A percentile compares a stretch with the other conserved stretches of the same genome.
Evolutionary conservation across 2,329 filamentous ascomycete species (phyloP).

Genomic region (Cordyceps cateniannulata): DNA sequence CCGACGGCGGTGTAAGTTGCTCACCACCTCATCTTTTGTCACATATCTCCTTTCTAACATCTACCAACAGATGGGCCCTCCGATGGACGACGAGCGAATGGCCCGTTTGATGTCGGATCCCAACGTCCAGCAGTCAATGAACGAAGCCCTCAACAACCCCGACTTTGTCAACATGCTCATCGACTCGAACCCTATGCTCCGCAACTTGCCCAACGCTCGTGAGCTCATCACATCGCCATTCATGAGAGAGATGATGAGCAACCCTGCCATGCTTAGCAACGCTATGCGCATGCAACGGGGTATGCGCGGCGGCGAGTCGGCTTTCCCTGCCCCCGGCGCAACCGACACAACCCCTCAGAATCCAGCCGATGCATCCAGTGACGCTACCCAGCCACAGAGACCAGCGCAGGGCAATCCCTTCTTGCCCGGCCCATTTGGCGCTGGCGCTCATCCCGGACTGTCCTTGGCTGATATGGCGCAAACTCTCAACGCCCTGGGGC

Average conservation of each 20-base stretch:
- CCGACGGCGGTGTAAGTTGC: slow-evolving; percentile 79
- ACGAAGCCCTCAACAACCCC: slow-evolving; percentile 94
- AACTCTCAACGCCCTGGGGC: slow-evolving; percentile 25
- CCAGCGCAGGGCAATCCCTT: slow-evolving; percentile 14
- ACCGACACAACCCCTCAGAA: slow-evolving; percentile 74
- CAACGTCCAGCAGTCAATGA: slow-evolving; percentile 78
- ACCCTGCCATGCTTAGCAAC: slow-evolving; percentile 75
- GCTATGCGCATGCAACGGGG: slow-evolving; percentile 77
- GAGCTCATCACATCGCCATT: slow-evolving; percentile 83
- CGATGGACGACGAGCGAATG: slow-evolving; percentile 72
- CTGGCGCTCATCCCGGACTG: slow-evolving; percentile 14
- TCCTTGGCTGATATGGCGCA: slow-evolving; percentile 20
- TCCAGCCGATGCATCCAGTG: slow-evolving; percentile 27
- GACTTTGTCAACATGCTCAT: slow-evolving; percentile 92
- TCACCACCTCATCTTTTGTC: background rate
- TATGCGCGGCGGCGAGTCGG: slow-evolving; percentile 49
- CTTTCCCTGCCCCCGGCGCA: slow-evolving; percentile 84
- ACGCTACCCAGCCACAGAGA: slow-evolving; percentile 5
- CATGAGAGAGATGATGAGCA: slow-evolving; percentile 88
- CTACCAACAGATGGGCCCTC: slow-evolving; percentile 72
- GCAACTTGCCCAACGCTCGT: slow-evolving; percentile 67
- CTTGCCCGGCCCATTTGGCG: slow-evolving; percentile 31
- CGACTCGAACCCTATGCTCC: slow-evolving; percentile 77
- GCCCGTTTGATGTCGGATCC: slow-evolving; percentile 84
- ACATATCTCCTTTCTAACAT: slow-evolving; percentile 17